A percentile compares a stretch with the other conserved stretches of the same genome.
phyloP scores from a whole-genome alignment of 2,329 filamentous ascomycete species.

The Talaromyces sp. region DNA sequence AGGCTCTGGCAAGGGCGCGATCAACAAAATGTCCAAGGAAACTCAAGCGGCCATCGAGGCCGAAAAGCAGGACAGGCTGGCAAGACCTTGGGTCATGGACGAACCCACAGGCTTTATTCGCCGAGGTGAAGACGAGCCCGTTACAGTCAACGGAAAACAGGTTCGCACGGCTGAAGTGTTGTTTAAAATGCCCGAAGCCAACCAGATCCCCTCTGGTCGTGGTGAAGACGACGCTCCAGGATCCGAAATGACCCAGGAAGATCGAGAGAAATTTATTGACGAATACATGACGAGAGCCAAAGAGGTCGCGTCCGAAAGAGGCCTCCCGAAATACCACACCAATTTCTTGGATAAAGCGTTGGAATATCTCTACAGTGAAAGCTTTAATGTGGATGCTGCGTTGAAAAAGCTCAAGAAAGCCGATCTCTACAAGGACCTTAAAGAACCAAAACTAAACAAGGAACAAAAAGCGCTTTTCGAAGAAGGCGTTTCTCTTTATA shows the following conservation, averaged over 20 bases:
- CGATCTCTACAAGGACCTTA: conserved; percentile 65
- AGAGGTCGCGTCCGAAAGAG: conserved; percentile 58
- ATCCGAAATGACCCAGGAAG: conserved; percentile 27
- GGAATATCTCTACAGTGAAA: conserved; percentile 63
- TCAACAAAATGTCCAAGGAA: conserved; percentile 73
- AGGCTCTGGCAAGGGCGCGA: conserved; percentile 61
- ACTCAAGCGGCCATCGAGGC: conserved; percentile 71
- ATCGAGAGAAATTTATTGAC: conserved; percentile 58
- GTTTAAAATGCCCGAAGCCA: conserved; percentile 66
- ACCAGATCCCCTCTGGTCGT: conserved; percentile 39
- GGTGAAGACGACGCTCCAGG: conserved; percentile 36
- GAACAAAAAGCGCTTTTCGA: conserved; percentile 86
- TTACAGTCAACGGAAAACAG: conserved; percentile 58
- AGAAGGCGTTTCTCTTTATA: conserved; percentile 81
- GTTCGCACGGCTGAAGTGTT: conserved; percentile 67
- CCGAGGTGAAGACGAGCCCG: conserved; percentile 71
- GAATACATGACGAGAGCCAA: conserved; percentile 70
- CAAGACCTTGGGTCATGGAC: conserved; percentile 87
- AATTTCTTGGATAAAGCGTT: conserved; percentile 84
- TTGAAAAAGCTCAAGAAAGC: conserved; percentile 63
- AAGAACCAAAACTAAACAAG: conserved; percentile 73
- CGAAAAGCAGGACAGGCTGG: conserved; percentile 71
- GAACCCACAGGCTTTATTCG: conserved; percentile 79
- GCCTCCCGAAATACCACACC: conserved; percentile 69
- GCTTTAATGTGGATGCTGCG: conserved; percentile 66